Evolutionary conservation across 257 asterid species (phyloP), one percentile per base, ranked within the genome.

Genomic region (Ligustrum vulgare): DNA sequence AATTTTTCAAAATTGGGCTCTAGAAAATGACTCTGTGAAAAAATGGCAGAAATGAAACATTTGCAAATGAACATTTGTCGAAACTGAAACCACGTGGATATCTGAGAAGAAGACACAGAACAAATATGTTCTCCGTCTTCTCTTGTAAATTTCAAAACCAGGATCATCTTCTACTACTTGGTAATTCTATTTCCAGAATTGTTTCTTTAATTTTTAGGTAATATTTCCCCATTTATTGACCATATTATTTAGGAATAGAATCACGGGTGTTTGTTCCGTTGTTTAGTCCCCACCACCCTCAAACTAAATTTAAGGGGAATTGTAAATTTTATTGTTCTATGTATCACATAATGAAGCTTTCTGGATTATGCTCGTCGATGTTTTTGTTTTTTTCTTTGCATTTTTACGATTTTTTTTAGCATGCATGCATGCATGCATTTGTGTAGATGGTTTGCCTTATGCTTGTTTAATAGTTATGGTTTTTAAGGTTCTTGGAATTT

Each of bases 371-470:
- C 23, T 6, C 25, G 23, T 6, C 25, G 23, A 16, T 16, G 37
- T 16, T 28, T 8, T 10, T 47, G 70, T 31, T 79, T 36, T 69
- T 78, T 12, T 60, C 41, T 75, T 62, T 73, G 8, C 43, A 31
- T 37, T 68, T 49, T 77, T 65, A 20, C 67, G 56, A 34, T 12
- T 7, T 28, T 76, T 76, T 56, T 2, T 31, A 70, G n/a, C n/a
- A n/a, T n/a, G n/a, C n/a, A n/a, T n/a, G 45, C 37, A 13, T 58
- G 32, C 54, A 67, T 73, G 56, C 77, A 47, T 54, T 71, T 58
- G 18, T 62, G 60, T 63, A 43, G 68, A 67, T 77, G 69, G 43
- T 72, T 49, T 69, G 28, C 72, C 73, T 67, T 23, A 39, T 28
- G 65, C 49, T 70, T 37, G 45, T 37, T 37, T 37, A 3, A 37